Base-by-base conservation (phyloP, 306 rosid species). In the Prinsepia uniflora region DNA sequence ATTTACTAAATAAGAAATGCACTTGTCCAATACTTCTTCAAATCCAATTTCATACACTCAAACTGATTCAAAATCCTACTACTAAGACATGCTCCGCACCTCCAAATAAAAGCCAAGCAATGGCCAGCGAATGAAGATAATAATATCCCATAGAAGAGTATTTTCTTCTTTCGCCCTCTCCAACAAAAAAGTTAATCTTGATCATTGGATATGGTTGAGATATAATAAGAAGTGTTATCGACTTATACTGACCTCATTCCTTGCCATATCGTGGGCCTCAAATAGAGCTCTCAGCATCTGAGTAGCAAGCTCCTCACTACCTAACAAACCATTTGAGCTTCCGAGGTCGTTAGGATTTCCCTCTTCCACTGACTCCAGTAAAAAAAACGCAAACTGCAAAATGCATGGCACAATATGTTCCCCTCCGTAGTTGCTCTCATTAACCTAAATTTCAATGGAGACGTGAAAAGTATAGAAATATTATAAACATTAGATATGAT, bases 391-490 rank as follows among this genome's bases (percentile, higher is more conserved):
- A 71, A 81, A 59, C 62, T 81, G 79, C 80, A 78, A 52, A 74
- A 81, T 69, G 74, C 85, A 74, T 13, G 82, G 82, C 48, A 81
- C 80, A 19, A 81, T 74, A 61, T 77, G 85, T 68, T 81, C 85
- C 56, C 80, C 58, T 74, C 85, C 85, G 57, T 58, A 49, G 66
- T 71, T 74, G 72, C 82, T 81, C 63, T 76, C 82, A 15, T 66
- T 74, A 10, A 81, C 80, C 85, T 78, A 66, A 65, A 74, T 10
- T 7, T 63, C 63, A 7, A 43, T 14, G 6, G 8, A 49, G 42
- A 20, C 44, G 53, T 20, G 10, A 54, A 44, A 6, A 49, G 36
- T 10, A 42, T 10, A 43, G 2, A 69, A 50, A 13, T 63, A 41
- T 6, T 45, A 30, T 20, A 44, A 44, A 15, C 57, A 24, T 18